phyloP scores from a whole-genome alignment of 2,329 filamentous ascomycete species.

The Macroventuria anomochaeta region DNA sequence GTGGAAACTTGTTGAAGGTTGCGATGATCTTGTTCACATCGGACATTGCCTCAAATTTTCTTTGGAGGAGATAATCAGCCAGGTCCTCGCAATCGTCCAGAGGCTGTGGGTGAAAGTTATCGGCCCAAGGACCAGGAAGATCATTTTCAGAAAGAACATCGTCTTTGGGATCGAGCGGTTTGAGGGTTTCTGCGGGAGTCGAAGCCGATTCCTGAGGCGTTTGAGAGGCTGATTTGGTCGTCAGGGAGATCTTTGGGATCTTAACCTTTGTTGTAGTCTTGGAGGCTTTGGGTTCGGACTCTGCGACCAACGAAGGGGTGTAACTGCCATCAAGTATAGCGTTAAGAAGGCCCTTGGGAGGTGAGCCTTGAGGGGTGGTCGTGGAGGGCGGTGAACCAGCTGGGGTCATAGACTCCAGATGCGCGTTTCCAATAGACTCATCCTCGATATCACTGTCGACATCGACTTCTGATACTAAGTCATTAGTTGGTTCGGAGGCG shows the following conservation, averaged over 20 bases:
- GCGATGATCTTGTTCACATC: conserved; percentile 52
- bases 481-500: conserved; percentile 22
- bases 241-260: conserved; percentile 33
- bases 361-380: conserved; percentile 25
- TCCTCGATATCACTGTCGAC: conserved; percentile 26
- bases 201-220: conserved; percentile 36
- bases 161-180: conserved; percentile 41
- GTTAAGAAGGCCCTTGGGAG: conserved; percentile 27
- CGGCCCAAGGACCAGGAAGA: conserved; percentile 47
- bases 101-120: conserved; percentile 33
- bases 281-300: conserved; percentile 15
- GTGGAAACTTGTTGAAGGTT: conserved; percentile 52
- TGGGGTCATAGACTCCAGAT: conserved; percentile 22
- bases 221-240: conserved; percentile 30
- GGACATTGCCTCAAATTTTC: conserved; percentile 51
- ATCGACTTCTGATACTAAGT: conserved; percentile 15
- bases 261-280: conserved; percentile 18
- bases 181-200: conserved; percentile 34
- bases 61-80: conserved; percentile 52
- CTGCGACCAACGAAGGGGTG: conserved; percentile 10
- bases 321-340: conserved; percentile 18
- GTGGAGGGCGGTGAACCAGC: conserved; percentile 21
- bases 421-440: conserved; percentile 19
- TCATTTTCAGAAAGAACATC: conserved; percentile 46
- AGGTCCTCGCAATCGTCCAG: conserved; percentile 47